Evolutionary conservation across 2,329 filamentous ascomycete genomes (phyloP).

Genomic region (Sclerotiophoma versabilis): DNA sequence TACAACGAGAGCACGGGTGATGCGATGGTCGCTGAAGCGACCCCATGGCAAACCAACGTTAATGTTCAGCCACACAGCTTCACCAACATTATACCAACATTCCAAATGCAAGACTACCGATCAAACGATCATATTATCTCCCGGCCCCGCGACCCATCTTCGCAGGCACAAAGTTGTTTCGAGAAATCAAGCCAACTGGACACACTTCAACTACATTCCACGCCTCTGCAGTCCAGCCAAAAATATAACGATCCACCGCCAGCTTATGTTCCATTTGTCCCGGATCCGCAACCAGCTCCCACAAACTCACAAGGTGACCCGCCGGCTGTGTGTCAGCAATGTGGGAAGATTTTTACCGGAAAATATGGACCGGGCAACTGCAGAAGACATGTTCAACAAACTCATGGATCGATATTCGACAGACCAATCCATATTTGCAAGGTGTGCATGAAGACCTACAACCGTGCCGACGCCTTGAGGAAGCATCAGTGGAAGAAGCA

Average conservation of each 20-base stretch:
- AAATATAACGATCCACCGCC: not conserved
- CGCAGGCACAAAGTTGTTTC: not conserved
- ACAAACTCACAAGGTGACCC: not conserved
- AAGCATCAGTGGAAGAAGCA: constrained; percentile 22
- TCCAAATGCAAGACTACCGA: not conserved
- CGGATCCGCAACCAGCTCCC: not conserved
- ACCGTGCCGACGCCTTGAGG: constrained; percentile 18
- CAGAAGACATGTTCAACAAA: constrained; percentile 9
- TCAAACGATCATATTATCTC: not conserved
- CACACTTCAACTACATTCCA: not conserved
- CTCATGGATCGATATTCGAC: not conserved
- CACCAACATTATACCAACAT: not conserved
- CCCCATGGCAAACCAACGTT: not conserved
- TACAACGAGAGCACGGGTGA: not conserved
- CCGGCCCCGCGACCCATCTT: not conserved
- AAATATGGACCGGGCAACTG: constrained; percentile 9
- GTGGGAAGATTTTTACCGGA: constrained; percentile 1
- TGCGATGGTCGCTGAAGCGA: not conserved
- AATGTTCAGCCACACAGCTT: not conserved
- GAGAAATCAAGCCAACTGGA: not conserved
- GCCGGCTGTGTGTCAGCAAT: not conserved
- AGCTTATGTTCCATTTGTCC: not conserved
- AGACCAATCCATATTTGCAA: constrained; percentile 5
- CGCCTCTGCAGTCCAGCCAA: not conserved
- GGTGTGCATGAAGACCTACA: constrained; percentile 8